Base-by-base conservation (phyloP, 345 rosid species). In the Eucalyptus urophylla region DNA sequence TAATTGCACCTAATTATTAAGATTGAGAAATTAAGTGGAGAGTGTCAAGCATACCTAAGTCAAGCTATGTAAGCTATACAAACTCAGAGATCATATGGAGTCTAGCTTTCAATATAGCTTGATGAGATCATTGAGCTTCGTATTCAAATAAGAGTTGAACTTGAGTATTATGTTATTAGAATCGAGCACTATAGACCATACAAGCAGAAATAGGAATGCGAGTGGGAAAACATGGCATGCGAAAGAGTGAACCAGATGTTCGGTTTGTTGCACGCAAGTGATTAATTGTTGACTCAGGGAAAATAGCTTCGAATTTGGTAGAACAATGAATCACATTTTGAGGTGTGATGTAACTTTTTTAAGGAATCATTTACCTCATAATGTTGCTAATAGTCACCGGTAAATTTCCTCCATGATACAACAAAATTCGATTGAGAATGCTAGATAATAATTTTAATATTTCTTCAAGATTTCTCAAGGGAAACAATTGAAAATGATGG, bases 381-480 rank as follows among this genome's bases (percentile, higher is more conserved):
- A 21, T 0, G 2, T 53, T 53, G 58, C 2, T 53, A 53, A 21
- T 53, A 2, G 25, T 53, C 11, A 21, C 0, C 0, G 5, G 11
- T 1, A 53, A 19, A 1, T 53, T 53, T 53, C 25, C 11, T 53
- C 11, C 1, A 53, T 53, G 1, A 53, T 53, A 53, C 24, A 53
- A 19, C 24, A 53, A 53, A 53, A 53, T 53, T 53, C 2, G 10
- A 8, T 19, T 53, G 10, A 19, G 24, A 53, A 53, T 53, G 58
- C 24, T 19, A 53, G 58, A 19, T 53, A 53, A 0, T 4, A 19
- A 53, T 53, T 19, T 19, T 53, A 53, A 8, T 19, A 53, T 53
- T 19, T 53, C 5, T 19, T 19, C 24, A 53, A 53, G 24, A 53
- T 19, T 53, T 53, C 56, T 19, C 58, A 53, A 19, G 24, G 2